Percentiles rank a stretch among this genome's conserved stretches.
Conservation (phyloP, 2,329 filamentous ascomycete genomes). For the Trichophyton verrucosum region DNA sequence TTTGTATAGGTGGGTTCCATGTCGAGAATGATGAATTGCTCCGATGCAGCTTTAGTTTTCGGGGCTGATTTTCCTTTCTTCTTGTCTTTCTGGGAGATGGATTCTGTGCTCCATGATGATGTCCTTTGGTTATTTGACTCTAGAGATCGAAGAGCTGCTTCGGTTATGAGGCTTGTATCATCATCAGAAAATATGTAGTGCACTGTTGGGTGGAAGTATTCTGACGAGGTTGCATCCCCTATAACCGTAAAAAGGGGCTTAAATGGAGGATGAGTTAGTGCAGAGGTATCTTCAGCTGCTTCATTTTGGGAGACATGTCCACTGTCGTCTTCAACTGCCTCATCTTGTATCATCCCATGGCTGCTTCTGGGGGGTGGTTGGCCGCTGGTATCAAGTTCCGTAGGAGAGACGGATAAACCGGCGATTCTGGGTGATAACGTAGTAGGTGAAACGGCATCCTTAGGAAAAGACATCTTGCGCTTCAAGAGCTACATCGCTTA, state of each 20-base stretch:
- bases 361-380: not conserved
- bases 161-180: constrained; percentile 63
- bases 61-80: constrained; percentile 3
- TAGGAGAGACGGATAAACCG: not conserved
- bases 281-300: not conserved
- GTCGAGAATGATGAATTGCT: constrained; percentile 48
- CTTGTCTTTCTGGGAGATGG: constrained; percentile 1
- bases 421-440: constrained; percentile 19
- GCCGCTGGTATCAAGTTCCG: not conserved
- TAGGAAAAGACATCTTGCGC: constrained; percentile 25
- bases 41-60: constrained; percentile 27
- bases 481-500: not conserved
- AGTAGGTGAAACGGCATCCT: constrained; percentile 16
- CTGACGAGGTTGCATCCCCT: constrained; percentile 58
- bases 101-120: constrained; percentile 12
- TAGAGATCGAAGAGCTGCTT: constrained; percentile 47
- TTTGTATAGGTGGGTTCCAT: constrained; percentile 25
- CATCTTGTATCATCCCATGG: not conserved
- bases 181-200: constrained; percentile 94
- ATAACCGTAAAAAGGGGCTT: constrained; percentile 77
- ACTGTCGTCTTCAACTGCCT: not conserved
- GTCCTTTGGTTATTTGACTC: constrained; percentile 30
- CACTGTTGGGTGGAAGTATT: constrained; percentile 70
- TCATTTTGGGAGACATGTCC: not conserved
- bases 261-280: constrained; percentile 41